These are phyloP conservation scores for Aspergillus tanneri DNA, from an alignment of 2,329 filamentous ascomycete species.

Conservation along the genomic window DNA sequence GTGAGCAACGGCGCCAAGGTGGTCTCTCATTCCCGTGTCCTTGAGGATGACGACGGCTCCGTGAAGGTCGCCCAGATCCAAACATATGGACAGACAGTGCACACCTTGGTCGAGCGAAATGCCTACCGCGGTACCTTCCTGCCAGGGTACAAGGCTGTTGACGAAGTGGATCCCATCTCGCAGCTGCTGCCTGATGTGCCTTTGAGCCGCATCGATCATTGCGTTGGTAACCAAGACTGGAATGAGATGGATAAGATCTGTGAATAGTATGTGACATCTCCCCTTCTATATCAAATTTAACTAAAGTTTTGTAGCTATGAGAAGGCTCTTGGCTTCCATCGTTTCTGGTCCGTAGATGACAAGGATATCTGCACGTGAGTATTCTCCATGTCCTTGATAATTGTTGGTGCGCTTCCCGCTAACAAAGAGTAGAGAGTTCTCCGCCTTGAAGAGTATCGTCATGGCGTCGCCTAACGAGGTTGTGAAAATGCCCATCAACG, in stretches of 20 bases:
- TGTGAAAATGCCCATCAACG: constrained; percentile 99
- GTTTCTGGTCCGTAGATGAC: constrained; percentile 97
- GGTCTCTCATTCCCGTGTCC: constrained; percentile 54
- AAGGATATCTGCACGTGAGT: constrained; percentile 73
- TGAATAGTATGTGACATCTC: constrained; percentile 50
- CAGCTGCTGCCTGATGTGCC: constrained; percentile 60
- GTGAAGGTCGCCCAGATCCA: constrained; percentile 76
- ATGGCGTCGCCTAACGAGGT: constrained; percentile 82
- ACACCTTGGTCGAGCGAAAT: constrained; percentile 77
- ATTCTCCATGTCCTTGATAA: too few species aligned
- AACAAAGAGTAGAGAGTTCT: constrained; percentile 63
- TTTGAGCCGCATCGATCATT: constrained; percentile 84
- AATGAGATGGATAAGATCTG: constrained; percentile 72
- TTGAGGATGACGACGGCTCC: constrained; percentile 61
- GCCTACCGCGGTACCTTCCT: constrained; percentile 75
- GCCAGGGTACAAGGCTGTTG: constrained; percentile 70
- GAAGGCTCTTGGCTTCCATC: constrained; percentile 84
- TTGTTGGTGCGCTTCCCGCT: neutral
- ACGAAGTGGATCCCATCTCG: constrained; percentile 46
- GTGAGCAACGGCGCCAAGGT: constrained; percentile 52
- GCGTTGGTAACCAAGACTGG: constrained; percentile 97
- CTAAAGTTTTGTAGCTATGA: constrained; percentile 64
- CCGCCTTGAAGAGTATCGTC: constrained; percentile 81
- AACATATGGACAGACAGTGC: constrained; percentile 94
- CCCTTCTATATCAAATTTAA: neutral